Conservation (phyloP, 148 eudicot species). For the Spergularia bocconei region DNA sequence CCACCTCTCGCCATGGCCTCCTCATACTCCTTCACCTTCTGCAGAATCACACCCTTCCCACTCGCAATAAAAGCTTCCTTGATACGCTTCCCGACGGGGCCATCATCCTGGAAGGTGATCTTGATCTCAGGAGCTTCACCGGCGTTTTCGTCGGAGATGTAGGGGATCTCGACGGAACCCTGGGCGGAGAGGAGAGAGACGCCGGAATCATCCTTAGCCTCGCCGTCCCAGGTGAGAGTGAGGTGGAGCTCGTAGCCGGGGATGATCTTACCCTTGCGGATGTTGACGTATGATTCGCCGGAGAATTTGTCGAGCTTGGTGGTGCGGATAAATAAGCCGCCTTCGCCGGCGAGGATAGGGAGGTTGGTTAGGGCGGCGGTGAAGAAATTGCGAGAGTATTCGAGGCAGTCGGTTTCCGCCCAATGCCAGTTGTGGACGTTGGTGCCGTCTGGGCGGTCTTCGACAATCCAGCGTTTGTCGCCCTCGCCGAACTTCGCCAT, state of each 20-base stretch:
- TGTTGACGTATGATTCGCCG: constrained; percentile 88
- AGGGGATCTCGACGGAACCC: constrained; percentile 72
- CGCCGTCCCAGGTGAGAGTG: constrained; percentile 56
- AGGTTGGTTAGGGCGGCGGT: constrained; percentile 41
- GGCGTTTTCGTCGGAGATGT: constrained; percentile 77
- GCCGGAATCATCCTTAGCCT: constrained; percentile 48
- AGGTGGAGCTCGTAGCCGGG: constrained; percentile 84
- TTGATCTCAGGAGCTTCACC: constrained; percentile 70
- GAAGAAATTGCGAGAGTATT: constrained; percentile 60
- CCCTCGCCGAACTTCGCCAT: constrained; percentile 97
- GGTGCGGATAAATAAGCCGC: constrained; percentile 38
- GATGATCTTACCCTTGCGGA: constrained; percentile 87
- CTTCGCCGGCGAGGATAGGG: constrained; percentile 57
- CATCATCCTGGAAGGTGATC: constrained; percentile 54
- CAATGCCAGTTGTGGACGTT: constrained; percentile 99
- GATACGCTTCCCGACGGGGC: constrained; percentile 49
- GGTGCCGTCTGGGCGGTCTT: constrained; percentile 82
- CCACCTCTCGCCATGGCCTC: constrained; percentile 86
- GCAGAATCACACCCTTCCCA: constrained; percentile 59
- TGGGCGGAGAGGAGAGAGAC: constrained; percentile 28
- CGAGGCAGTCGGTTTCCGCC: constrained; percentile 88
- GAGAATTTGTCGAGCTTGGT: constrained; percentile 45
- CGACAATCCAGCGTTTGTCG: constrained; percentile 88
- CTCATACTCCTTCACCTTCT: constrained; percentile 66
- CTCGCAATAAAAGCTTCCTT: constrained; percentile 59